Conservation (phyloP, 305 asterid genomes). For the Fraxinus floribunda region DNA sequence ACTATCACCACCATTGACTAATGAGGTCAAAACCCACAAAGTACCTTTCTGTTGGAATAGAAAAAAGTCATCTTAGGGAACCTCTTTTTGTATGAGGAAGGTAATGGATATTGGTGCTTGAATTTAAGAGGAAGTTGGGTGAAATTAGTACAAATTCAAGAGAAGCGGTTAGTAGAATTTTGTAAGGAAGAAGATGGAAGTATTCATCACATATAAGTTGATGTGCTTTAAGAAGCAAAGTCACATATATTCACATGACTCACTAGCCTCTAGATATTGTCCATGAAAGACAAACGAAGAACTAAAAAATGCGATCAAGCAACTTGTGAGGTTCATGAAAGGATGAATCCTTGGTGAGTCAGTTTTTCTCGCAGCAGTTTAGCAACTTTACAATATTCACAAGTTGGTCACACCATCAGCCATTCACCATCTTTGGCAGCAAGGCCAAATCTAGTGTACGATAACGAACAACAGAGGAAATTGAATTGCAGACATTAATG, state of each 20-base stretch:
- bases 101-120: neutral
- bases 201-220: neutral
- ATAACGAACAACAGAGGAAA: neutral
- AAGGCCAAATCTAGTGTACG: neutral
- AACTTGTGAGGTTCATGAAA: neutral
- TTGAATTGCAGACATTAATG: neutral
- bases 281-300: neutral
- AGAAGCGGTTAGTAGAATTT: neutral
- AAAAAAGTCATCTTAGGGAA: neutral
- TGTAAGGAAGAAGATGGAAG: neutral
- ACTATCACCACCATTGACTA: neutral
- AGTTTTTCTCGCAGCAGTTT: neutral
- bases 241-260: neutral
- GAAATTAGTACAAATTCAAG: neutral
- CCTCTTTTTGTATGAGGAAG: neutral
- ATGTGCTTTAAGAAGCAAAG: neutral
- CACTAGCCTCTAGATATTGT: neutral
- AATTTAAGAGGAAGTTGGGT: neutral
- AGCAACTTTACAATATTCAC: neutral
- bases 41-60: neutral
- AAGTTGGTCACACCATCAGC: neutral
- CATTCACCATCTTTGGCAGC: neutral
- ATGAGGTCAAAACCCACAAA: neutral
- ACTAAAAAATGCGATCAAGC: neutral
- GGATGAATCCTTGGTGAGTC: neutral